These are phyloP conservation scores for Miscanthus lutarioriparius DNA, from an alignment of 176 grass and related monocot species.

Conservation along the genomic window DNA sequence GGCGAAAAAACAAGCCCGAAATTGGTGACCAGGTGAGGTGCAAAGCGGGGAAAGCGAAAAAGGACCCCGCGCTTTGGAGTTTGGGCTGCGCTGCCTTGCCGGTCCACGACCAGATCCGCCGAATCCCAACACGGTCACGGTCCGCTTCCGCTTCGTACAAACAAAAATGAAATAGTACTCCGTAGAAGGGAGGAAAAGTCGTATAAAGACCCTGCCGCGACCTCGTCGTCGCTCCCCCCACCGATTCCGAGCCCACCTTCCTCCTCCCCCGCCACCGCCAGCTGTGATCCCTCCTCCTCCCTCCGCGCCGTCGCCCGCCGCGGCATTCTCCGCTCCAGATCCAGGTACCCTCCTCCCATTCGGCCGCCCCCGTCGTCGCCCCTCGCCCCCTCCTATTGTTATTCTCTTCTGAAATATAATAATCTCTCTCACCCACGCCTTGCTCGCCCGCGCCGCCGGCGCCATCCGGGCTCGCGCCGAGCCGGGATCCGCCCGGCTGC, in stretches of 20 bases:
- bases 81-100: background rate
- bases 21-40: background rate
- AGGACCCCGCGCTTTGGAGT: background rate
- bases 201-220: conserved; percentile 37
- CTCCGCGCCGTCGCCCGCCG: background rate
- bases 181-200: conserved; percentile 1
- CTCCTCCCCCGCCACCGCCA: background rate
- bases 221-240: conserved; percentile 36
- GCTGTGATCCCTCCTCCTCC: conserved; percentile 1
- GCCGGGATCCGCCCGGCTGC: background rate
- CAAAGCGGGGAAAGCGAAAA: conserved; percentile 10
- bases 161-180: background rate
- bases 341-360: background rate
- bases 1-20: too few species aligned
- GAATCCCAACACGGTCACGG: conserved; percentile 3
- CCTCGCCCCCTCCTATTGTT: background rate
- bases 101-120: conserved; percentile 31
- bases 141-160: background rate
- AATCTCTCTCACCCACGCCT: background rate
- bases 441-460: background rate
- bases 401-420: background rate
- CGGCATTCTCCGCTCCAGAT: conserved; percentile 8
- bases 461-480: background rate
- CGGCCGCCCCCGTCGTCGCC: background rate
- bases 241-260: conserved; percentile 19